Base-by-base conservation (phyloP, 2,329 filamentous ascomycete species). In the Ophiostoma sp. region DNA sequence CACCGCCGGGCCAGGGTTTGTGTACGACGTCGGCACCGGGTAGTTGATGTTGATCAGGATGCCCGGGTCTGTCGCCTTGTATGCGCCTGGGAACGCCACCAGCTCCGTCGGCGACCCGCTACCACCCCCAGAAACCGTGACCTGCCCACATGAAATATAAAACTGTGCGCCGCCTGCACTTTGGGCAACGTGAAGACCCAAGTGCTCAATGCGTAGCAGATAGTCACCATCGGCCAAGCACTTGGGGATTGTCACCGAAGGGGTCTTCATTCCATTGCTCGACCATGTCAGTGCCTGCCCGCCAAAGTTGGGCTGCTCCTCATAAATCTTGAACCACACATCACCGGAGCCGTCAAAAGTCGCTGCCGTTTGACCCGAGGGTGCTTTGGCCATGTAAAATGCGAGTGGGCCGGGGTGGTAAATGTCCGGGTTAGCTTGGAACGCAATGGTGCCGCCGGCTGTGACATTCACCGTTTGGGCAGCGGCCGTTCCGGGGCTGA, bases 241-340 rank as follows among this genome's bases (percentile, higher is more conserved):
- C 61, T 75, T 75, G 17, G 79, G 79, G 25, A 80, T 78, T 17
- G 77, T 76, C 68, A 80, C 80, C 5, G 75, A 75, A 2, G 76
- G 76, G 7, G 71, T 72, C 50, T 73, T 74, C 11, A 75, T 25
- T 11, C 74, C 74, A 36, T 75, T 74, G 72, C 74, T 77, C 12
- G 75, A 69, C 76, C 76, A 77, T 9, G 76, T 74, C 11, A 77
- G 55, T 5, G 71, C 12, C 64, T 74, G 72, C 33, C 74, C 74
- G 59, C 76, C 77, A 61, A 78, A 78, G 8, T 71, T 75, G 61
- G 78, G 77, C 73, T 78, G 77, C 75, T 80, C 78, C 66, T 81
- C 77, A 75, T 80, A 81, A 52, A 83, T 80, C 78, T 82, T 83
- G 78, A 83, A 82, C 81, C 81, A 83, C 31, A 80, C 79, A 4